A percentile compares a stretch with the other conserved stretches of the same genome.
These are phyloP conservation scores for Amaranthus cruentus DNA, from an alignment of 148 eudicot species.

Conservation along the genomic window DNA sequence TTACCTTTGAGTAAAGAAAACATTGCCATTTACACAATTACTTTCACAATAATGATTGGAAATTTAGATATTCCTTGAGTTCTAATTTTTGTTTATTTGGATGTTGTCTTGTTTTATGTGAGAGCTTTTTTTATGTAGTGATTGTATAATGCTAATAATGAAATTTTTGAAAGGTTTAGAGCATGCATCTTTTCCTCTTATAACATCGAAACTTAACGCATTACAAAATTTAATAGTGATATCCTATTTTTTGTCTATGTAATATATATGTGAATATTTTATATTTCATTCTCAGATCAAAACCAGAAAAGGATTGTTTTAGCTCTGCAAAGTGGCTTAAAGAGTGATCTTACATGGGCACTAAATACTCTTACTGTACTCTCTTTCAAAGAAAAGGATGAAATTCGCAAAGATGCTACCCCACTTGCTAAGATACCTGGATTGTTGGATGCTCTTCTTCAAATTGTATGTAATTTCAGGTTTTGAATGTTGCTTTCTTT, in stretches of 20 bases:
- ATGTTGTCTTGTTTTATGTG: too few species aligned
- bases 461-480: conserved; percentile 60
- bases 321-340: conserved; percentile 97
- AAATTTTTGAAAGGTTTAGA: too few species aligned
- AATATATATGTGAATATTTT: background rate
- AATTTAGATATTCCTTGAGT: too few species aligned
- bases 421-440: conserved; percentile 91
- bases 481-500: background rate
- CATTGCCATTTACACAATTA: too few species aligned
- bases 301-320: conserved; percentile 87
- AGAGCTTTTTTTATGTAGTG: too few species aligned
- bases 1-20: too few species aligned
- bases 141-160: too few species aligned
- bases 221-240: too few species aligned
- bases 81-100: too few species aligned
- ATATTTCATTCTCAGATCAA: conserved; percentile 54
- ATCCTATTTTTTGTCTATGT: background rate
- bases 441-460: conserved; percentile 93
- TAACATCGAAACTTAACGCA: too few species aligned
- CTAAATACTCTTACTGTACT: conserved; percentile 81
- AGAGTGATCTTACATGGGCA: conserved; percentile 96
- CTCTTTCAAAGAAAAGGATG: conserved; percentile 95
- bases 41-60: too few species aligned
- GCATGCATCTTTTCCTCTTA: too few species aligned
- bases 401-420: conserved; percentile 84